Evolutionary conservation across 371 early-diverging fungal genomes (phyloP).

Genomic region (Sporodiniella umbellata): DNA sequence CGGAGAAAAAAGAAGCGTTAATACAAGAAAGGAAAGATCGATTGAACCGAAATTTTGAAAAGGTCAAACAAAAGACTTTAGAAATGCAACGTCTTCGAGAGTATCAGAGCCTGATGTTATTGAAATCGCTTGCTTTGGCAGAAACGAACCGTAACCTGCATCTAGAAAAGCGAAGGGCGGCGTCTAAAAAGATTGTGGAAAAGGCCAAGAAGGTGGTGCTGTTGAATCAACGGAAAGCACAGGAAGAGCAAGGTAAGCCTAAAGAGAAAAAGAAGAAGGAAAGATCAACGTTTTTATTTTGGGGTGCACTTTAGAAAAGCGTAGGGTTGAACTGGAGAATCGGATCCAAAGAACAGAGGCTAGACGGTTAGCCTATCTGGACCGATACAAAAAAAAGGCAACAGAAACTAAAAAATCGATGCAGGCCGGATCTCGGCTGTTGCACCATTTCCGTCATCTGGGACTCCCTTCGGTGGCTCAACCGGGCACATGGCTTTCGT

Average conservation of each 20-base stretch:
- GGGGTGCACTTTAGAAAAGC: slow-evolving; percentile 11
- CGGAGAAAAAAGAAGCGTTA: slow-evolving; percentile 30
- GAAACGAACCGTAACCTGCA: slow-evolving; percentile 34
- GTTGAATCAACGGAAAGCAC: slow-evolving; percentile 16
- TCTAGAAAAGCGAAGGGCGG: slow-evolving; percentile 34
- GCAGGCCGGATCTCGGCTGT: slow-evolving; percentile 9
- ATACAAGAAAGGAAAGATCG: slow-evolving; percentile 26
- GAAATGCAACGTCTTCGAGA: slow-evolving; percentile 26
- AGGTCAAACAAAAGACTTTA: slow-evolving; percentile 28
- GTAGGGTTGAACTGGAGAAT: slow-evolving; percentile 24
- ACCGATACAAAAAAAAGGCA: slow-evolving; percentile 12
- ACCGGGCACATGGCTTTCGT: slow-evolving; percentile 26
- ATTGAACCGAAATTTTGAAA: slow-evolving; percentile 25
- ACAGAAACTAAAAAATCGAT: too few species aligned
- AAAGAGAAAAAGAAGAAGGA: slow-evolving; percentile 2
- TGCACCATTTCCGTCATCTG: slow-evolving; percentile 19
- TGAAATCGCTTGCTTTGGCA: slow-evolving; percentile 32
- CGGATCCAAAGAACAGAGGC: slow-evolving; percentile 22
- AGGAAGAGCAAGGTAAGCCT: slow-evolving; percentile 8
- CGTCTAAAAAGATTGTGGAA: slow-evolving; percentile 38
- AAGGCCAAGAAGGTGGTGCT: slow-evolving; percentile 37
- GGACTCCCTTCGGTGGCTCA: slow-evolving; percentile 25
- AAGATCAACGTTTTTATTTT: neutral
- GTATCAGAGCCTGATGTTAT: slow-evolving; percentile 18
- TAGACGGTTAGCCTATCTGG: slow-evolving; percentile 23